Percentiles rank a stretch among this genome's conserved stretches.
These are phyloP conservation scores for Xerocomus spinulosus DNA, from an alignment of 768 basidiomycete genomes.

Conservation along the genomic window DNA sequence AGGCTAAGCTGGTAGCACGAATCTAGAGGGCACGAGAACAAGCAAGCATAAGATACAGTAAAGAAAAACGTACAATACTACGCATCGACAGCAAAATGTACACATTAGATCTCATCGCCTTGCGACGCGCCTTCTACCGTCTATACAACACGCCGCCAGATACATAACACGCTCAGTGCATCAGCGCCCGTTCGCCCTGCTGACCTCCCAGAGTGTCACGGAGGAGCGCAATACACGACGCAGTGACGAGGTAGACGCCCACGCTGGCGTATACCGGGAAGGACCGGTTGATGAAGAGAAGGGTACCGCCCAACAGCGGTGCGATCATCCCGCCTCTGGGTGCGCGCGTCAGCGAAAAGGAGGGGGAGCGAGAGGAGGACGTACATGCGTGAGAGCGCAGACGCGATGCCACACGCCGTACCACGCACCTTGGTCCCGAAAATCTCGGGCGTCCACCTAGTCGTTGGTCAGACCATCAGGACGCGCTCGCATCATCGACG, in stretches of 20 bases:
- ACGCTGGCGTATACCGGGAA: constrained; percentile 78
- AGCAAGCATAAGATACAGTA: too few species aligned
- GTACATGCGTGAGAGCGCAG: constrained; percentile 79
- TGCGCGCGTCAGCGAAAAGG: background rate
- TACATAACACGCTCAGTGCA: constrained; percentile 18
- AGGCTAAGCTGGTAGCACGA: too few species aligned
- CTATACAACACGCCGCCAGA: background rate
- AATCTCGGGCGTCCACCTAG: constrained; percentile 81
- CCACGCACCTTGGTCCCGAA: constrained; percentile 84
- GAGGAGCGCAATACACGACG: constrained; percentile 56
- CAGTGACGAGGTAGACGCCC: constrained; percentile 58
- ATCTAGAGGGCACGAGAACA: too few species aligned
- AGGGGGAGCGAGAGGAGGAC: constrained; percentile 22
- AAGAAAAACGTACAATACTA: too few species aligned
- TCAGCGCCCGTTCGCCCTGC: constrained; percentile 11
- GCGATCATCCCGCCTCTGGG: constrained; percentile 87
- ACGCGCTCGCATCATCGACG: background rate
- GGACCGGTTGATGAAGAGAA: constrained; percentile 62
- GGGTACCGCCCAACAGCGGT: constrained; percentile 69
- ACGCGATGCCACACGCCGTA: constrained; percentile 84
- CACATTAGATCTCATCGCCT: background rate
- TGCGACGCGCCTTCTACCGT: background rate
- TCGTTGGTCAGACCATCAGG: background rate
- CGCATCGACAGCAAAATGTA: too few species aligned
- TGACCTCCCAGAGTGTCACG: constrained; percentile 43